Conservation (phyloP, 371 early-diverging fungal species). For the Lichtheimia corymbifera region DNA sequence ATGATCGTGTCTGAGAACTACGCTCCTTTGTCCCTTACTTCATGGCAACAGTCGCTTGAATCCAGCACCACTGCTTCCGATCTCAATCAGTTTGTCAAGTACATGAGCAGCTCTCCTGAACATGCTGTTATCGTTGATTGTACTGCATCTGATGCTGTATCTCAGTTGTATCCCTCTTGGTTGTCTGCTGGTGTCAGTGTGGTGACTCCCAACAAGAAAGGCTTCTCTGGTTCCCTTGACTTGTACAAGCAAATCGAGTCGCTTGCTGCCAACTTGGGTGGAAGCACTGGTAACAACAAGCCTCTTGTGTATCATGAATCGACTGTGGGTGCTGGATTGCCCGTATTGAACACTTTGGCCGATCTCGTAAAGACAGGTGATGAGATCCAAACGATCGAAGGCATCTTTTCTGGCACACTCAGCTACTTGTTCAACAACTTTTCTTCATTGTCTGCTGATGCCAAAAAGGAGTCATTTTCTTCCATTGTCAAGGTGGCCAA, state of each 20-base stretch:
- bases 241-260: conserved; percentile 75
- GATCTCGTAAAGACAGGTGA: conserved; percentile 93
- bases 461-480: conserved; percentile 70
- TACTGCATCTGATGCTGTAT: conserved; percentile 83
- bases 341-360: conserved; percentile 87
- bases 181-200: conserved; percentile 78
- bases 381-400: conserved; percentile 88
- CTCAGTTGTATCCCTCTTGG: conserved; percentile 82
- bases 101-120: conserved; percentile 44
- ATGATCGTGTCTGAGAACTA: conserved; percentile 58
- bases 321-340: conserved; percentile 98
- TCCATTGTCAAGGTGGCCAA: conserved; percentile 89
- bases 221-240: conserved; percentile 73
- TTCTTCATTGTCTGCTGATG: conserved; percentile 59
- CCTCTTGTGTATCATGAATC: conserved; percentile 87
- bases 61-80: conserved; percentile 33
- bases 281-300: conserved; percentile 20
- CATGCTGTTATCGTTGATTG: conserved; percentile 87
- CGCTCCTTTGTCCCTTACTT: conserved; percentile 22
- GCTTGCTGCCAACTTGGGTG: conserved; percentile 39
- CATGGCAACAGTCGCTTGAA: conserved; percentile 36
- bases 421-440: conserved; percentile 96
- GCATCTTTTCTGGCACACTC: conserved; percentile 95
- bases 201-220: conserved; percentile 98
- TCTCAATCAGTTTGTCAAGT: conserved; percentile 55